A percentile compares a stretch with the other conserved stretches of the same genome.
These are phyloP conservation scores for Flaveria ramosissima DNA, from an alignment of 129 eudicot species.

Conservation along the genomic window DNA sequence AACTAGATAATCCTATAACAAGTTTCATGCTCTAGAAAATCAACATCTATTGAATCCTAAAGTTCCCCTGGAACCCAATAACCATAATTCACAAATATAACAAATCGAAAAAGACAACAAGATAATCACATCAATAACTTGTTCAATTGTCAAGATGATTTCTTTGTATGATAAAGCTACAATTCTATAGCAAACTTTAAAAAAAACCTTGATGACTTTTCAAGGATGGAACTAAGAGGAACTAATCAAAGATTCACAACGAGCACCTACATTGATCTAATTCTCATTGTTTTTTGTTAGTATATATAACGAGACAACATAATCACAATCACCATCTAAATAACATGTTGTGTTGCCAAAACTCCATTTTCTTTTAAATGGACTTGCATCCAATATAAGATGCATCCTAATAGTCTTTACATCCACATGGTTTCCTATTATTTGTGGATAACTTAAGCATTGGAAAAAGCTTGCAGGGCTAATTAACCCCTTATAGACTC, in stretches of 20 bases:
- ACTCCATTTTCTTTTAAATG: too few relatives aligned
- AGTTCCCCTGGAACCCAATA: slow-evolving; percentile 3
- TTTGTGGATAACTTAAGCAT: too few relatives aligned
- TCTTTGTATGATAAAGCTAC: slow-evolving; percentile 38
- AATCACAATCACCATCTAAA: too few relatives aligned
- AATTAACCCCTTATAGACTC: too few relatives aligned
- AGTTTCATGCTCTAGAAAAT: not conserved
- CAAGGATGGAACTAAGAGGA: slow-evolving; percentile 3
- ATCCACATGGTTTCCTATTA: too few relatives aligned
- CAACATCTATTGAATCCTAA: slow-evolving; percentile 3
- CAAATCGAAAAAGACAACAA: slow-evolving; percentile 25
- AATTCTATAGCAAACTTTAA: slow-evolving; percentile 31
- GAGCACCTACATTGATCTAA: slow-evolving; percentile 40
- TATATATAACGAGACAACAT: too few relatives aligned
- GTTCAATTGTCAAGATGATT: slow-evolving; percentile 37
- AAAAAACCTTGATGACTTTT: slow-evolving; percentile 47
- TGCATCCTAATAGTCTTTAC: too few relatives aligned
- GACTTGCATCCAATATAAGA: too few relatives aligned
- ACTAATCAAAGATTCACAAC: slow-evolving; percentile 43
- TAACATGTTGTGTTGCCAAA: too few relatives aligned
- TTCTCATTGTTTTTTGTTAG: slow-evolving; percentile 15
- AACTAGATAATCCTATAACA: not conserved
- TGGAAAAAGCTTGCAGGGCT: too few relatives aligned
- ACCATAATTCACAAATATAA: slow-evolving; percentile 22
- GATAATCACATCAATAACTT: slow-evolving; percentile 30